Evolutionary conservation across 2,329 filamentous ascomycete genomes (phyloP).

Genomic region (Fusarium setosum): DNA sequence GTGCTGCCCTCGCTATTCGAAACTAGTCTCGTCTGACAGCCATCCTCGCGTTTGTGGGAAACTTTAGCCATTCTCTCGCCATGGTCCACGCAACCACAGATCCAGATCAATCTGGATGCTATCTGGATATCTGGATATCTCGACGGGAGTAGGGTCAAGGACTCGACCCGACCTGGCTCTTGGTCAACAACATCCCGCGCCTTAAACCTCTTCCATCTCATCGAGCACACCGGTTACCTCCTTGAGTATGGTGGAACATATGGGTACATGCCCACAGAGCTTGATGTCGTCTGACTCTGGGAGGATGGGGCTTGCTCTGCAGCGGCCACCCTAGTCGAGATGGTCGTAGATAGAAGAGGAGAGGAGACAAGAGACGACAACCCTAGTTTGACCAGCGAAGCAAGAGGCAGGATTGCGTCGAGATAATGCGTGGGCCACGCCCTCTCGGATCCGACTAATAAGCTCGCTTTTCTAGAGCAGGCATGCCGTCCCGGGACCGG

Average conservation of each 20-base stretch:
- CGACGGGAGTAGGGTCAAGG: neutral
- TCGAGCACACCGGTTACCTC: neutral
- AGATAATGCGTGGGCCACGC: conserved; percentile 25
- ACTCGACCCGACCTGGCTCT: neutral
- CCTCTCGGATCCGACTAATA: conserved; percentile 35
- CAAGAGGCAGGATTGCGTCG: conserved; percentile 11
- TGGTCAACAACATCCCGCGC: conserved; percentile 15
- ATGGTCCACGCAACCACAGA: neutral
- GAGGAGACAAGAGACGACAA: conserved; percentile 28
- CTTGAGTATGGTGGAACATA: conserved; percentile 8
- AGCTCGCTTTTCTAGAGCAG: conserved; percentile 33
- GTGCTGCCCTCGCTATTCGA: conserved; percentile 18
- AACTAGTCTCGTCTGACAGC: conserved; percentile 5
- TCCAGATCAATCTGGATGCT: conserved; percentile 8
- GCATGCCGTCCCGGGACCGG: conserved; percentile 38
- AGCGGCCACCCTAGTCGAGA: conserved; percentile 2
- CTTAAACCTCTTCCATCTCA: neutral
- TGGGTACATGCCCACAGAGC: conserved; percentile 31
- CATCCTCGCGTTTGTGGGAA: neutral
- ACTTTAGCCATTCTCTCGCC: conserved; percentile 10
- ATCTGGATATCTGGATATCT: conserved; percentile 3
- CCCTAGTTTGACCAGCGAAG: conserved; percentile 12
- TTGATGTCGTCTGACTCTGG: conserved; percentile 25
- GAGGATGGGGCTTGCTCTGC: conserved; percentile 16
- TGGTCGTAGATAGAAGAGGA: neutral